Evolutionary conservation across 768 basidiomycete species (phyloP).

Genomic region (Hemileccinum rubropunctum): DNA sequence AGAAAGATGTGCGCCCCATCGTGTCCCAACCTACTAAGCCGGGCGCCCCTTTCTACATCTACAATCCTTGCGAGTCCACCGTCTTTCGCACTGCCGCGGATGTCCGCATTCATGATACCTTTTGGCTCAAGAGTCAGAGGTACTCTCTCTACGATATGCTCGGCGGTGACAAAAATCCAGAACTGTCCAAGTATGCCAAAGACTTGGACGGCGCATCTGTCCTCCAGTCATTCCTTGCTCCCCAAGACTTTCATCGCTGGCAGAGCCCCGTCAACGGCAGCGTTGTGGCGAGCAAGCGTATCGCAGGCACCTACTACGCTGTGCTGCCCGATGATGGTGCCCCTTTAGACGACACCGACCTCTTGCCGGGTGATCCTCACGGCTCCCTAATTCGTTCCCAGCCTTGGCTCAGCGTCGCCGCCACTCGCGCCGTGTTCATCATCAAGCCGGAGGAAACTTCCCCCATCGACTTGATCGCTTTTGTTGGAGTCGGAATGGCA

Average conservation of each 20-base stretch:
- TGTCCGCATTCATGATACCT: constrained; percentile 41
- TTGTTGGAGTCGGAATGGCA: constrained; percentile 59
- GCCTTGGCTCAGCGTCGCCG: constrained; percentile 42
- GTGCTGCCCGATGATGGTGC: constrained; percentile 12
- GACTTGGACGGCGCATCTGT: constrained; percentile 48
- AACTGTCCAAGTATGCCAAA: constrained; percentile 21
- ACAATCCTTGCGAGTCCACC: constrained; percentile 53
- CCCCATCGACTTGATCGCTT: constrained; percentile 49
- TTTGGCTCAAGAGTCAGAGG: constrained; percentile 58
- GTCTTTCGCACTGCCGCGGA: constrained; percentile 35
- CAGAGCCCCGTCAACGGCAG: constrained; percentile 50
- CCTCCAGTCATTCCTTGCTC: constrained; percentile 55
- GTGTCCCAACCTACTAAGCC: not conserved
- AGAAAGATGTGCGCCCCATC: constrained; percentile 11
- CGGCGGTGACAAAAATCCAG: constrained; percentile 5
- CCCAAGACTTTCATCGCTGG: constrained; percentile 59
- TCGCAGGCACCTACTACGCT: constrained; percentile 20
- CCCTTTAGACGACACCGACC: not conserved
- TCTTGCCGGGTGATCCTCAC: constrained; percentile 10
- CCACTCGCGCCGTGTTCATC: constrained; percentile 52
- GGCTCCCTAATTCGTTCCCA: constrained; percentile 30
- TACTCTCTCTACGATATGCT: constrained; percentile 60
- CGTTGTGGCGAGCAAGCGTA: constrained; percentile 34
- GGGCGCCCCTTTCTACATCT: constrained; percentile 30
- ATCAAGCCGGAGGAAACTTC: constrained; percentile 47